Conservation (phyloP, 768 basidiomycete species). For the Favolaschia claudopus region DNA sequence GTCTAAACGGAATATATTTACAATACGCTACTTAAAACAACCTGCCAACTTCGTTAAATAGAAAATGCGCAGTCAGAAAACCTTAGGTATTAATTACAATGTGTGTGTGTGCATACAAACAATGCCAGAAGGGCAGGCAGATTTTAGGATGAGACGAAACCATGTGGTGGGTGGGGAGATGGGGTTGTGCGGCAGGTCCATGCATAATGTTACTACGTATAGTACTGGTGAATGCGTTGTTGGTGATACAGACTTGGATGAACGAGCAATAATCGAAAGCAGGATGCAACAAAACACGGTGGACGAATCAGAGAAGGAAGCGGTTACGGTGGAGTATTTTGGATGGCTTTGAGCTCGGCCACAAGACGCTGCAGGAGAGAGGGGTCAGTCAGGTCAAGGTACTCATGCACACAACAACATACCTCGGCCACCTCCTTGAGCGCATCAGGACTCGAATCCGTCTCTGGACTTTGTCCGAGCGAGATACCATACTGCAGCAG, state of each 20-base stretch:
- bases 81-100: no score
- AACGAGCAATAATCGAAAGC: background rate
- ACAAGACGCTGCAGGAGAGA: slow-evolving; percentile 60
- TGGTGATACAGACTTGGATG: no score
- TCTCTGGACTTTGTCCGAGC: slow-evolving; percentile 53
- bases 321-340: slow-evolving; percentile 29
- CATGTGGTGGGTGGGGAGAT: background rate
- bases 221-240: background rate
- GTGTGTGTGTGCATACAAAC: slow-evolving; percentile 8
- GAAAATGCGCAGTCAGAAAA: no score
- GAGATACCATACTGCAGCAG: slow-evolving; percentile 75
- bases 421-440: slow-evolving; percentile 68
- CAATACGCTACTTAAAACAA: no score
- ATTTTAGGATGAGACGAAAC: background rate
- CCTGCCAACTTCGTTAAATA: no score
- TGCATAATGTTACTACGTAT: background rate
- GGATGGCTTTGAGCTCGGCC: slow-evolving; percentile 63
- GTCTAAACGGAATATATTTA: no score
- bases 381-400: background rate
- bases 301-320: background rate
- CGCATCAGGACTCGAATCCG: slow-evolving; percentile 53
- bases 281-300: background rate
- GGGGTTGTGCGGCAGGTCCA: background rate
- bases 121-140: background rate
- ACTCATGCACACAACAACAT: slow-evolving; percentile 18